Conservation (phyloP, 768 basidiomycete genomes). For the Tricholoma hemisulphureum region DNA sequence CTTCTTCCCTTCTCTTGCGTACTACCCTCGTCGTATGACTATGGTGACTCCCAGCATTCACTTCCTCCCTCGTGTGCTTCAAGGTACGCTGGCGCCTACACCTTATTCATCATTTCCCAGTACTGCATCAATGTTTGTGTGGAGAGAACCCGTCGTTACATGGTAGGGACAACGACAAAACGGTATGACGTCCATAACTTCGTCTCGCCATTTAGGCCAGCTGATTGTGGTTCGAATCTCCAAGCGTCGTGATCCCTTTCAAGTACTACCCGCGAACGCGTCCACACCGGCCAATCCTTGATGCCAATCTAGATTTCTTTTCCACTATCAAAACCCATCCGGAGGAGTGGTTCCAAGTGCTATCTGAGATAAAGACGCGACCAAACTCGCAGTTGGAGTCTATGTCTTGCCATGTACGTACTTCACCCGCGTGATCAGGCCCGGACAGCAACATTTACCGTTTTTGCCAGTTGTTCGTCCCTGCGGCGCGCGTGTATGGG, state of each 20-base stretch:
- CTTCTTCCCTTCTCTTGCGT: constrained; percentile 42
- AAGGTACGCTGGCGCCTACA: constrained; percentile 32
- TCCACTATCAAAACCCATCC: constrained; percentile 58
- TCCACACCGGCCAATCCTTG: constrained; percentile 52
- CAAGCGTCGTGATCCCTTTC: constrained; percentile 51
- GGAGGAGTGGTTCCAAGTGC: constrained; percentile 63
- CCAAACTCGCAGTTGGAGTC: constrained; percentile 33
- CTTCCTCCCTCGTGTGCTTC: constrained; percentile 51
- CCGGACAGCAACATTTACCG: neutral
- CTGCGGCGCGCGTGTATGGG: constrained; percentile 53
- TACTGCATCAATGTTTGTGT: constrained; percentile 49
- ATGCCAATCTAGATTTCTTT: constrained; percentile 48
- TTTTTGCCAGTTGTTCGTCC: constrained; percentile 53
- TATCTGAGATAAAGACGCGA: constrained; percentile 40
- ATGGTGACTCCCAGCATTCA: constrained; percentile 29
- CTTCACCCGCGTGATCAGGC: constrained; percentile 5
- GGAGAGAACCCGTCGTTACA: constrained; percentile 35
- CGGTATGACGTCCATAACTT: constrained; percentile 32
- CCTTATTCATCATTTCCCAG: constrained; percentile 37
- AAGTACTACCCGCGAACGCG: constrained; percentile 53
- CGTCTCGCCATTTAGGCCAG: neutral
- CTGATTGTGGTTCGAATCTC: neutral
- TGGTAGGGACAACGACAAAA: constrained; percentile 41
- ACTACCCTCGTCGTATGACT: constrained; percentile 47
- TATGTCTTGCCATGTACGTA: constrained; percentile 51